A percentile compares a stretch with the other conserved stretches of the same genome.
Evolutionary conservation across 352 stramenopile species (phyloP).

Genomic region (Phytopythium helicoides): DNA sequence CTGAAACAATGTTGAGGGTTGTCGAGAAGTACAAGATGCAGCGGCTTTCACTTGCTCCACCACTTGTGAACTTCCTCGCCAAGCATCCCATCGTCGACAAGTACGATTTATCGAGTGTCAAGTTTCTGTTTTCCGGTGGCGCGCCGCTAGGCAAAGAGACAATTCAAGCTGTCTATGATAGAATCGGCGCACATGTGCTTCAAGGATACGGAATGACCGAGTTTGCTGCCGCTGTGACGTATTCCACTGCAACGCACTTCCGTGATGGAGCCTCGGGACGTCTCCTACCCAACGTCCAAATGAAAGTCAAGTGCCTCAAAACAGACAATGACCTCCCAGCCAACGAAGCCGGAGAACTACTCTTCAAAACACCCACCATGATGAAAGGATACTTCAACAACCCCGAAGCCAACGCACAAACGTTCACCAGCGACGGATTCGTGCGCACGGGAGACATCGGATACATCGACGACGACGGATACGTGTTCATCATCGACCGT

Average conservation of each 20-base stretch:
- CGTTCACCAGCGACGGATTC: no score
- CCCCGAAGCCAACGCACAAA: no score
- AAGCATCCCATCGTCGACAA: slow-evolving; percentile 86
- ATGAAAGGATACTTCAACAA: no score
- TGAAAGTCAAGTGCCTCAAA: slow-evolving; percentile 28
- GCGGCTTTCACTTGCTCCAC: slow-evolving; percentile 71
- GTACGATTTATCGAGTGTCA: slow-evolving; percentile 78
- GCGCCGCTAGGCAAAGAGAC: slow-evolving; percentile 78
- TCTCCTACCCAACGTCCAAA: slow-evolving; percentile 32
- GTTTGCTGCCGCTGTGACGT: slow-evolving; percentile 49
- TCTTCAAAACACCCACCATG: no score
- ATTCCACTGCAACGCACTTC: slow-evolving; percentile 13
- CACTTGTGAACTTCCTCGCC: slow-evolving; percentile 73
- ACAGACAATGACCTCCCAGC: slow-evolving; percentile 25
- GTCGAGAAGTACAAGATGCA: slow-evolving; percentile 68
- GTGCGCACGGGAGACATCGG: no score
- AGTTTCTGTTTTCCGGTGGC: slow-evolving; percentile 68
- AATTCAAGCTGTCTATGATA: slow-evolving; percentile 49
- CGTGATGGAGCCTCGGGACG: slow-evolving; percentile 22
- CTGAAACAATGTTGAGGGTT: slow-evolving; percentile 75
- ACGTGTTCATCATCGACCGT: no score
- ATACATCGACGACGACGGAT: no score
- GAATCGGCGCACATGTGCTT: slow-evolving; percentile 43
- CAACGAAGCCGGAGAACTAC: slow-evolving; percentile 61
- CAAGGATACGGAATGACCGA: slow-evolving; percentile 64